phyloP scores from a whole-genome alignment of 805 yeast genomes.

The Candida patagonica region DNA sequence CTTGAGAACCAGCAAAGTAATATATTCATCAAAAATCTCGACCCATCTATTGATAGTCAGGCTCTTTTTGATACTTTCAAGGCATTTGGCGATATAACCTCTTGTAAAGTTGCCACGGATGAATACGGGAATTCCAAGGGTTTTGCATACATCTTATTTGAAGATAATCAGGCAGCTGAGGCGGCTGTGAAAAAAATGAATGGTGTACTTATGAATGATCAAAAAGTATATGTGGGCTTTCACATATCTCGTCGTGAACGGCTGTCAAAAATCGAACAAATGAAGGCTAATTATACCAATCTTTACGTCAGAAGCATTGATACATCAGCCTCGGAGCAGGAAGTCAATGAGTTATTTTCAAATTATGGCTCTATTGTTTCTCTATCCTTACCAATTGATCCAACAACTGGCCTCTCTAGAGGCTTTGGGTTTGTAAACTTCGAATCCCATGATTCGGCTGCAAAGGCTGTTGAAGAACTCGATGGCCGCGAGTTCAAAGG shows the following conservation, averaged over 20 bases:
- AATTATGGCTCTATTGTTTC: conserved; percentile 41
- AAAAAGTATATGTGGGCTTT: conserved; percentile 42
- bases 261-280: conserved; percentile 36
- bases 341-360: conserved; percentile 36
- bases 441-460: conserved; percentile 80
- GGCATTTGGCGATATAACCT: conserved; percentile 41
- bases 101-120: conserved; percentile 41
- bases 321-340: conserved; percentile 28
- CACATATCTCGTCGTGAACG: conserved; percentile 61
- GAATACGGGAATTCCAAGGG: conserved; percentile 39
- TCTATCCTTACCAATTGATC: conserved; percentile 42
- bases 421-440: conserved; percentile 60
- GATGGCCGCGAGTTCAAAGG: conserved; percentile 55
- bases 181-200: conserved; percentile 49
- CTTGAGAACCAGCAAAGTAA: conserved; percentile 48
- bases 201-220: conserved; percentile 31
- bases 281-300: conserved; percentile 41
- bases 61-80: conserved; percentile 44
- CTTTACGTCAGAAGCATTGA: conserved; percentile 49
- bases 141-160: conserved; percentile 62
- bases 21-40: conserved; percentile 45
- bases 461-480: conserved; percentile 82
- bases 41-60: conserved; percentile 43
- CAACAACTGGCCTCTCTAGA: conserved; percentile 23
- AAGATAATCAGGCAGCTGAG: conserved; percentile 48